These are phyloP conservation scores for Thermomucor indicae-seudaticae DNA, from an alignment of 371 early-diverging fungal genomes.

Conservation along the genomic window DNA sequence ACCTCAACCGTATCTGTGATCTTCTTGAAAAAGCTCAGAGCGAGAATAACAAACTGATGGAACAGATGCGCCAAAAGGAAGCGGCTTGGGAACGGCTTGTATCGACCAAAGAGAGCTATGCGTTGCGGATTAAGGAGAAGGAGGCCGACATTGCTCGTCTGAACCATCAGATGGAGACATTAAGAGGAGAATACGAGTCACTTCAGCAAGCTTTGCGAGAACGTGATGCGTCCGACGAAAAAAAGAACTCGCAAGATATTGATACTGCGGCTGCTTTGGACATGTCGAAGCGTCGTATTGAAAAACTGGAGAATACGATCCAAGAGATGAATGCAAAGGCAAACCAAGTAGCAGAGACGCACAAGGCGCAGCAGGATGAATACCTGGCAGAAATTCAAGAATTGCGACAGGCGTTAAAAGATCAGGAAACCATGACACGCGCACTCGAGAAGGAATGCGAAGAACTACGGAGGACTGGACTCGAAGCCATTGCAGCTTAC, in stretches of 20 bases:
- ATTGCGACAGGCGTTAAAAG: conserved; percentile 12
- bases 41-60: conserved; percentile 19
- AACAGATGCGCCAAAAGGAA: conserved; percentile 34
- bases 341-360: conserved; percentile 3
- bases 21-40: conserved; percentile 28
- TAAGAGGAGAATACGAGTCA: conserved; percentile 1
- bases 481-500: conserved; percentile 29
- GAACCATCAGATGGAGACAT: conserved; percentile 14
- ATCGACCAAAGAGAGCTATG: conserved; percentile 39
- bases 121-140: conserved; percentile 28
- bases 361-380: conserved; percentile 4
- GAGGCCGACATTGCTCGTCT: conserved; percentile 24
- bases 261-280: conserved; percentile 5
- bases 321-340: conserved; percentile 14
- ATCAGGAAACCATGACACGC: conserved; percentile 22
- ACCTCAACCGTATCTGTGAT: conserved; percentile 20
- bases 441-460: conserved; percentile 38
- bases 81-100: conserved; percentile 36
- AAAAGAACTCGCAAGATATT: conserved; percentile 12
- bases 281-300: conserved; percentile 13
- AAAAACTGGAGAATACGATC: conserved; percentile 15
- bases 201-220: conserved; percentile 10
- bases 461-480: conserved; percentile 26
- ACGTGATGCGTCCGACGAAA: conserved; percentile 4
- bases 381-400: conserved; percentile 7